These are phyloP conservation scores for Pythium chondricola DNA, from an alignment of 352 stramenopile genomes.

Conservation along the genomic window DNA sequence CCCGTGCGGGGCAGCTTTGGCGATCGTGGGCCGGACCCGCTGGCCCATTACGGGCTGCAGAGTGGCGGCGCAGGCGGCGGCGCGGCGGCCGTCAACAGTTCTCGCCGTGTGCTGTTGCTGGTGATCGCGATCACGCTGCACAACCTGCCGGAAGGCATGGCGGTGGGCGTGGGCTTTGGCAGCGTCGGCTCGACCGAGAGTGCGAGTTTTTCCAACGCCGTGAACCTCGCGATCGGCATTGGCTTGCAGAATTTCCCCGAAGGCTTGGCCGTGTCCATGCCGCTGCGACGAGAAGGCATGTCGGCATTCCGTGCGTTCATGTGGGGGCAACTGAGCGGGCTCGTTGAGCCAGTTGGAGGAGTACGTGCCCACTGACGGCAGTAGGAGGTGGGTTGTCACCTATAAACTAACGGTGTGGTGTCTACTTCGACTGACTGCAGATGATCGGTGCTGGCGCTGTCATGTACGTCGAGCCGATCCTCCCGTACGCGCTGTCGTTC, in stretches of 20 bases:
- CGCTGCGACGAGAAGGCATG: conserved; percentile 79
- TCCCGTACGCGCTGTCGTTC: conserved; percentile 89
- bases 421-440: conserved; percentile 24
- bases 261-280: conserved; percentile 85
- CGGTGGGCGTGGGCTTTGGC: conserved; percentile 87
- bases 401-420: not conserved
- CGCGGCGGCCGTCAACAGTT: conserved; percentile 30
- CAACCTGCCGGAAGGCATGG: conserved; percentile 88
- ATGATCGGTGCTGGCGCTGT: conserved; percentile 79
- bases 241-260: conserved; percentile 89
- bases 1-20: not conserved
- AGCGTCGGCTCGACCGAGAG: conserved; percentile 63
- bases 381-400: too few species aligned
- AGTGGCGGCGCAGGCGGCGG: not conserved
- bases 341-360: conserved; percentile 85
- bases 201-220: conserved; percentile 73
- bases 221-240: conserved; percentile 86
- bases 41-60: conserved; percentile 26
- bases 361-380: too few species aligned
- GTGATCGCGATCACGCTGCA: conserved; percentile 89
- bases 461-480: conserved; percentile 80
- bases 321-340: conserved; percentile 85
- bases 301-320: conserved; percentile 81
- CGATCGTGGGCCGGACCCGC: conserved; percentile 18
- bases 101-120: conserved; percentile 72